Evolutionary conservation across 805 yeast genomes (phyloP), one percentile per base, ranked within the genome.

Genomic region (Starmera amethionina): DNA sequence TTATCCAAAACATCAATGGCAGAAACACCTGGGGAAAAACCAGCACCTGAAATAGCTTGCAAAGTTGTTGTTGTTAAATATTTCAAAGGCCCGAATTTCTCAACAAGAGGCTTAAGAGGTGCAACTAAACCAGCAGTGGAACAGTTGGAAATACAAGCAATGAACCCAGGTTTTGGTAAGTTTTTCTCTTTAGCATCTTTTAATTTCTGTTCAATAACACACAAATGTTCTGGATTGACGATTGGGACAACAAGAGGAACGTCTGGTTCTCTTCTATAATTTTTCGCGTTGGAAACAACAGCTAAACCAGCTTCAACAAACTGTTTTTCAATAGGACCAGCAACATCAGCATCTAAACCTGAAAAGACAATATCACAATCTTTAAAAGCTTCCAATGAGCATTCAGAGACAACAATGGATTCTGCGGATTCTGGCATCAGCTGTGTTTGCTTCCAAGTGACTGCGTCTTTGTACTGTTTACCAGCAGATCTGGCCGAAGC

Each of bases 31-130:
- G 98, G 98, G 9, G 96, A 84, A 62, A 85, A 93, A 3, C 98
- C 98, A 18, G 95, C 98, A 52, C 98, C 98, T 4, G 97, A 89
- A 48, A 93, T 86, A 32, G 98, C 98, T 63, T 93, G 98, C 62
- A 93, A 64, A 13, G 98, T 93, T 41, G 97, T 86, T 37, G 95
- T 76, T 12, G 95, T 81, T 50, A 90, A 73, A 19, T 79, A 72
- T 43, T 85, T 89, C 44, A 93, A 75, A 35, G 97, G 97, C 37
- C 97, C 98, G 58, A 85, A 90, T 38, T 69, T 64, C 44, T 88
- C 95, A 39, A 82, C 83, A 54, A 93, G 71, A n/a, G 98, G 97
- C 59, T 86, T 87, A 59, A 93, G 71, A 37, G 97, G 97, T 12
- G 96, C 96, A 16, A 93, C 97, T 42, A 93, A 71, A 34, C 97